Percentiles rank a stretch among this genome's conserved stretches.
Conservation (phyloP, 345 rosid genomes). For the Isatis tinctoria region DNA sequence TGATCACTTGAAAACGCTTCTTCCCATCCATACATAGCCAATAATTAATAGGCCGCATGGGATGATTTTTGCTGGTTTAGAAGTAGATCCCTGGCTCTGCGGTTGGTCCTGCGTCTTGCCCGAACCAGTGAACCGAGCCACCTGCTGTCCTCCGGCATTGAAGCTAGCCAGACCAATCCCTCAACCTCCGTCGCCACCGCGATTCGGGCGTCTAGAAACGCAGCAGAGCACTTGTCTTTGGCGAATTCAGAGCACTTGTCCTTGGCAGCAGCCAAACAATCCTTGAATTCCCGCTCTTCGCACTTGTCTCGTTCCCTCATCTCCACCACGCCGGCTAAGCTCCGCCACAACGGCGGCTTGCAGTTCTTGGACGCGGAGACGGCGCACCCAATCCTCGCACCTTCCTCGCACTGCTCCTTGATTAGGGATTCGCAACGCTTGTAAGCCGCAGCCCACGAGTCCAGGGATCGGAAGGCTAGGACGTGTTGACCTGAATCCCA, state of each 20-base stretch:
- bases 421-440: constrained; percentile 43
- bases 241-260: constrained; percentile 68
- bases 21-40: too few relatives aligned
- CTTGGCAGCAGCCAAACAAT: constrained; percentile 54
- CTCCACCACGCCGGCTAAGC: constrained; percentile 31
- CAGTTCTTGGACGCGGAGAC: constrained; percentile 67
- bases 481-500: constrained; percentile 43
- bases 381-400: constrained; percentile 82
- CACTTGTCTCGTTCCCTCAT: constrained; percentile 64
- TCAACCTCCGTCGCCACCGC: constrained; percentile 30
- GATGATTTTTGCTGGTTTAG: background rate
- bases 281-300: constrained; percentile 72
- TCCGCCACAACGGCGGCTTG: constrained; percentile 79
- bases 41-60: background rate
- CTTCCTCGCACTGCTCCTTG: constrained; percentile 68
- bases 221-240: constrained; percentile 43
- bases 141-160: constrained; percentile 36
- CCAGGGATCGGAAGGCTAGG: constrained; percentile 61
- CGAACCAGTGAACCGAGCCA: constrained; percentile 27
- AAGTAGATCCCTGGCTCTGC: constrained; percentile 46
- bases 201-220: constrained; percentile 69
- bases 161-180: constrained; percentile 42
- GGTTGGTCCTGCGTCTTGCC: constrained; percentile 20
- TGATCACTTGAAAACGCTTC: too few relatives aligned
- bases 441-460: constrained; percentile 61